Percentiles rank a stretch among this genome's conserved stretches.
Evolutionary conservation across 2,329 filamentous ascomycete genomes (phyloP).

Genomic region (Aspergillus oerlinghausenensis): DNA sequence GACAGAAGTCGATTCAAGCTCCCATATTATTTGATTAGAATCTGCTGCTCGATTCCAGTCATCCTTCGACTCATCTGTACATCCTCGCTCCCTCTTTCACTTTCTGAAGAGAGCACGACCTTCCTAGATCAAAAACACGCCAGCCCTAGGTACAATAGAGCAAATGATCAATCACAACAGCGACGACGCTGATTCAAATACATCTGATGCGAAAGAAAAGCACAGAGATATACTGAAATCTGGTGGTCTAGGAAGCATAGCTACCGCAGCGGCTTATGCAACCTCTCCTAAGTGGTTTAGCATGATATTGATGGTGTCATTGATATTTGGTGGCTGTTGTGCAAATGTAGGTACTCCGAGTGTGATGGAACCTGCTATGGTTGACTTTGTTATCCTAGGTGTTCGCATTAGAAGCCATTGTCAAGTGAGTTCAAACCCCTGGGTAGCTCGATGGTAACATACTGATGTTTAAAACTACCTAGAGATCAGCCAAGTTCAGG

Average conservation of each 20-base stretch:
- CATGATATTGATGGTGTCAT: slow-evolving; percentile 63
- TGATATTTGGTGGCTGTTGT: slow-evolving; percentile 96
- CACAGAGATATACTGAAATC: background rate
- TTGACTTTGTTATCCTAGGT: slow-evolving; percentile 52
- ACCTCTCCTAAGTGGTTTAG: slow-evolving; percentile 58
- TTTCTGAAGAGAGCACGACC: background rate
- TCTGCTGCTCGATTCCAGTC: background rate
- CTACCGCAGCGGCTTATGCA: slow-evolving; percentile 27
- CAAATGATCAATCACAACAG: background rate
- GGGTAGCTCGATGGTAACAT: background rate
- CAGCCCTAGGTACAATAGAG: background rate
- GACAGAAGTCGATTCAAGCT: background rate
- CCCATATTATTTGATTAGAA: background rate
- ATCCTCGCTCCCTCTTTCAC: background rate
- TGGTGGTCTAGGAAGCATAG: slow-evolving; percentile 13
- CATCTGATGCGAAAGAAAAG: background rate
- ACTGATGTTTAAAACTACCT: slow-evolving; percentile 10
- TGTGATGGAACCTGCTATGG: slow-evolving; percentile 12
- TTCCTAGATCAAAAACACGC: background rate
- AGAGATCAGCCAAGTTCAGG: slow-evolving; percentile 82
- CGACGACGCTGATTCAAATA: background rate
- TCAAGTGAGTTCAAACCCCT: slow-evolving; percentile 65
- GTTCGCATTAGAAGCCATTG: slow-evolving; percentile 91
- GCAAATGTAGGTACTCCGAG: slow-evolving; percentile 64
- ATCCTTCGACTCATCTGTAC: background rate